Base-by-base conservation (phyloP, 306 rosid species). In the Vigna nakashimae region DNA sequence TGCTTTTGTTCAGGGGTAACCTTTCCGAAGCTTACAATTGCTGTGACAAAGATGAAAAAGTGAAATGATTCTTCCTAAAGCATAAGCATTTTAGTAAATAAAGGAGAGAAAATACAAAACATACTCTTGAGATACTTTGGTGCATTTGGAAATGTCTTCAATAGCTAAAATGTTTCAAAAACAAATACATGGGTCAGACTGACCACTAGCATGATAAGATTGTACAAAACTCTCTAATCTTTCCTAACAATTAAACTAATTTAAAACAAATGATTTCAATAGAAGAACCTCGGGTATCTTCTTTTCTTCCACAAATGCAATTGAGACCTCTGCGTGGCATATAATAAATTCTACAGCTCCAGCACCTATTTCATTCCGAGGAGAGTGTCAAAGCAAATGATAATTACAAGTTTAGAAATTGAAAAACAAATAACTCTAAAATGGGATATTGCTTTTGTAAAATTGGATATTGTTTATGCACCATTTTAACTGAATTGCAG, bases 11-110 rank as follows among this genome's bases (percentile, higher is more conserved):
- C 89, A 18, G 81, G 76, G 4, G 97, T 74, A 87, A 89, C 96
- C 76, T 91, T 87, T 51, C 97, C 97, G 28, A 95, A 92, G 91
- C 98, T 92, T 89, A 95, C 97, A 83, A 95, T 69, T 65, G 90
- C 98, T 95, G 71, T 74, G 20, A 78, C 52, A 75, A 42, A 50
- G 55, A 82, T 50, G 74, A 36, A 69, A 51, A 75, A 16, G 53
- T 71, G 26, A 36, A 59, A 81, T 82, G 57, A 16, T 71, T 59
- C 57, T 60, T 55, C 71, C 53, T 6, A 43, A 50, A 36, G 53
- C 11, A 66, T 6, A 5, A 48, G 48, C 16, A 79, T 11, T 55
- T 53, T 56, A 28, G 20, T 22, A 11, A 86, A 36, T 70, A 77
- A 82, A 77, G 43, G 18, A 52, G 69, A 80, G 69, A 78, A 60